Evolutionary conservation across 2,329 filamentous ascomycete genomes (phyloP), one percentile per base, ranked within the genome.

Genomic region (Fusarium goolgardi): DNA sequence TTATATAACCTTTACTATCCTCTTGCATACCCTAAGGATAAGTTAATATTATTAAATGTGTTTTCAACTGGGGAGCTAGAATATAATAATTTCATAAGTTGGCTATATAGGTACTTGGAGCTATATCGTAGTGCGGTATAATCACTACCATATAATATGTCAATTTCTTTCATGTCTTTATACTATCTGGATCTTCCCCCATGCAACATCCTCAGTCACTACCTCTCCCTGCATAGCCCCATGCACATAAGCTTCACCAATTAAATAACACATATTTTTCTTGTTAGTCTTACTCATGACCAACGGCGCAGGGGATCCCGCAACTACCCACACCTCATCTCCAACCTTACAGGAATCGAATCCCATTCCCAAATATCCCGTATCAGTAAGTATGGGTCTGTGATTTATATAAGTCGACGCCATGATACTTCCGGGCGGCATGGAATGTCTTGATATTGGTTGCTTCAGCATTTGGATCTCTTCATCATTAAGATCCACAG

Each of bases 191-290:
- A 49, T 32, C 0, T 29, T 39, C 2, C 56, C 18, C 58, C 58
- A 63, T 1, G 6, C 10, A 0, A 11, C 5, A 15, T 44, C 13
- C 16, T 56, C 35, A 20, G n/a, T 39, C 2, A 63, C 11, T 1
- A 58, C 23, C 1, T 63, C 58, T 18, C 59, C 58, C 4, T 44
- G 31, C 58, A 63, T 63, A 6, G 15, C 31, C 0, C 59, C 59
- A 2, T 63, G 59, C 0, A 62, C n/a, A 4, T 63, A 63, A 0
- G 23, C 1, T 4, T 63, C 59, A 0, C 59, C 43, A 16, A 56
- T 1, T 2, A 63, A 5, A 10, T 1, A 7, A 18, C 37, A 63
- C 0, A 32, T n/a, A 2, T 9, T 1, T 0, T 6, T 6, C 6
- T 2, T 1, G 2, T 0, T 21, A 2, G 29, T n/a, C 3, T 3